Evolutionary conservation across 1,284 basidiomycete species (phyloP).

Genomic region (Pseudozyma sp.): DNA sequence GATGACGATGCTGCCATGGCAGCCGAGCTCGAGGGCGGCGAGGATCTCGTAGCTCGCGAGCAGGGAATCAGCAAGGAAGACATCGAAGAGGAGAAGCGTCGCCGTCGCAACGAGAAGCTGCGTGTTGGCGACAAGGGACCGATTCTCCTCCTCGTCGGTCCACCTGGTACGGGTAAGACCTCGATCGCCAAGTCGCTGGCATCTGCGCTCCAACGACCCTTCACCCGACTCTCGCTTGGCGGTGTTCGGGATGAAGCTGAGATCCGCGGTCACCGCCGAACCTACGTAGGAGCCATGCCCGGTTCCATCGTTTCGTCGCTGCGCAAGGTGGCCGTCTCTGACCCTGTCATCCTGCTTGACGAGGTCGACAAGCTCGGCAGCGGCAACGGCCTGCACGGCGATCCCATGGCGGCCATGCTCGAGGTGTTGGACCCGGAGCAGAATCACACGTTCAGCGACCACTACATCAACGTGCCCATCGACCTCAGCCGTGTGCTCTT

Average conservation of each 20-base stretch:
- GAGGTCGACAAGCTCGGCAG: slow-evolving; percentile 71
- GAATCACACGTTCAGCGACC: slow-evolving; percentile 70
- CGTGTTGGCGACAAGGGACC: slow-evolving; percentile 74
- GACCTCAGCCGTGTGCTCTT: slow-evolving; percentile 69
- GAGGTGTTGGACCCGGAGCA: slow-evolving; percentile 71
- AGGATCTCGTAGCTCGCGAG: slow-evolving; percentile 29
- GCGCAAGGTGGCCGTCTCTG: slow-evolving; percentile 69
- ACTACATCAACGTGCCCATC: slow-evolving; percentile 69
- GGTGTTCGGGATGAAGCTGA: slow-evolving; percentile 71
- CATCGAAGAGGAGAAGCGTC: slow-evolving; percentile 38
- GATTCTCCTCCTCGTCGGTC: slow-evolving; percentile 77
- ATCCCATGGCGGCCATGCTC: slow-evolving; percentile 70
- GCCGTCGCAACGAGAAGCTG: slow-evolving; percentile 49
- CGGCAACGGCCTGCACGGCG: slow-evolving; percentile 69
- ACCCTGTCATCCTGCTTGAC: slow-evolving; percentile 70
- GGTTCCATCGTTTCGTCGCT: slow-evolving; percentile 74
- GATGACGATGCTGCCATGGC: slow-evolving; percentile 20
- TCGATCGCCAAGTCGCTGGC: slow-evolving; percentile 68
- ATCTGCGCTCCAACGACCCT: slow-evolving; percentile 81
- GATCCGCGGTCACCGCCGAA: slow-evolving; percentile 69
- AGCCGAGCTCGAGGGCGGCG: slow-evolving; percentile 20
- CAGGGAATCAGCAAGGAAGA: slow-evolving; percentile 43
- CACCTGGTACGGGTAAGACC: slow-evolving; percentile 67
- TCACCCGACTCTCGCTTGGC: slow-evolving; percentile 67
- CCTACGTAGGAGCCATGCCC: slow-evolving; percentile 71